phyloP scores from a whole-genome alignment of 371 early-diverging fungal genomes.

The Encephalitozoon hellem region DNA sequence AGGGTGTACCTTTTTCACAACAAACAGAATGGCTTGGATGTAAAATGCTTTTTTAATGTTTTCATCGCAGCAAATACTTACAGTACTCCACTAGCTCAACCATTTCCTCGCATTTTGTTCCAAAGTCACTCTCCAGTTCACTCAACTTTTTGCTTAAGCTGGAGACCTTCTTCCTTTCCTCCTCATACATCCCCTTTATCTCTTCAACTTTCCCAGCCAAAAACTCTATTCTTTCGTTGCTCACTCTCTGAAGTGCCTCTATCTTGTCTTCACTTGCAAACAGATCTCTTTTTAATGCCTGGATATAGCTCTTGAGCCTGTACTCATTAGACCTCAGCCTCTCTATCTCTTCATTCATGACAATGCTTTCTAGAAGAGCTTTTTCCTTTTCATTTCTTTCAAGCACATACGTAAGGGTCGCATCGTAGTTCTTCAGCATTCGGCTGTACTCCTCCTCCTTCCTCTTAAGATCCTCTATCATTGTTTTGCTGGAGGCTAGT shows the following conservation, averaged over 20 bases:
- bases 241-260: slow-evolving; percentile 21
- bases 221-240: not conserved
- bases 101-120: slow-evolving; percentile 19
- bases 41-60: not conserved
- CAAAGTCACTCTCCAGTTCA: slow-evolving; percentile 5
- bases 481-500: not conserved
- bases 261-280: slow-evolving; percentile 20
- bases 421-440: slow-evolving; percentile 28
- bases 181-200: not conserved
- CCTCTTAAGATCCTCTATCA: slow-evolving; percentile 7
- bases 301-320: slow-evolving; percentile 30
- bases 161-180: not conserved
- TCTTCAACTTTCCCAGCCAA: not conserved
- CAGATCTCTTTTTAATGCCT: slow-evolving; percentile 40
- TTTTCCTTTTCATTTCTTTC: slow-evolving; percentile 15
- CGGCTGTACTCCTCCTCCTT: slow-evolving; percentile 26
- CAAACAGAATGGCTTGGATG: not conserved
- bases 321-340: slow-evolving; percentile 15
- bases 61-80: slow-evolving; percentile 14
- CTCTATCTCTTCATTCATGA: slow-evolving; percentile 25
- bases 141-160: not conserved
- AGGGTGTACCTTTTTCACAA: not conserved
- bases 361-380: not conserved
- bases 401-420: slow-evolving; percentile 25
- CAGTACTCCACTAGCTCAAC: slow-evolving; percentile 34